Conservation (phyloP, 768 basidiomycete species). For the Termitomyces sp. region DNA sequence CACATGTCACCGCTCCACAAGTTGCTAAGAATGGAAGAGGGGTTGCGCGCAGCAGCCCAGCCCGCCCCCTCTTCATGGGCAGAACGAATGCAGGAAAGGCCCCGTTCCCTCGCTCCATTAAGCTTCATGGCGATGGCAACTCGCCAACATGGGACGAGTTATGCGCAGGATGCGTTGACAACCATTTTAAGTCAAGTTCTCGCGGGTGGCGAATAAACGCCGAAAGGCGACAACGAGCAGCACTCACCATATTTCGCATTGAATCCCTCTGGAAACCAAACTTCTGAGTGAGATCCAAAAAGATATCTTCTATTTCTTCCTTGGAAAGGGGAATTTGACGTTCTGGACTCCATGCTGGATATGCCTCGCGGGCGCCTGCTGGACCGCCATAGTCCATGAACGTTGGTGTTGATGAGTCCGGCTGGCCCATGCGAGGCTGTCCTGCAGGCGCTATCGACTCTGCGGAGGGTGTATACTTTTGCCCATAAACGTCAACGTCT, state of each 20-base stretch:
- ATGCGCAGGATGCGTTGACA: constrained; percentile 1
- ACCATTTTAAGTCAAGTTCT: constrained; percentile 8
- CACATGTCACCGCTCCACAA: not conserved
- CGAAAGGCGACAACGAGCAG: not conserved
- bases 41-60: not conserved
- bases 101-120: too few relatives aligned
- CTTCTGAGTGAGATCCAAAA: constrained; percentile 95
- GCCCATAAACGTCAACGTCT: constrained; percentile 68
- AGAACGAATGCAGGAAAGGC: not conserved
- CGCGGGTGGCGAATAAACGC: constrained; percentile 8
- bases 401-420: constrained; percentile 71
- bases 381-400: constrained; percentile 58
- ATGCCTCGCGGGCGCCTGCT: constrained; percentile 69
- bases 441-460: constrained; percentile 64
- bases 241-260: constrained; percentile 88
- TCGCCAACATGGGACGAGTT: not conserved
- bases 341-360: constrained; percentile 92
- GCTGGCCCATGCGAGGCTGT: constrained; percentile 44
- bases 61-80: not conserved
- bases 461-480: constrained; percentile 66
- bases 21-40: constrained; percentile 4
- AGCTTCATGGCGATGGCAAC: not conserved
- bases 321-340: constrained; percentile 95
- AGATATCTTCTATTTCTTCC: constrained; percentile 98
- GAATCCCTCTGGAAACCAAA: constrained; percentile 97